These are phyloP conservation scores for Micractinium conductrix DNA, from an alignment of 139 green algal species.

Conservation along the genomic window DNA sequence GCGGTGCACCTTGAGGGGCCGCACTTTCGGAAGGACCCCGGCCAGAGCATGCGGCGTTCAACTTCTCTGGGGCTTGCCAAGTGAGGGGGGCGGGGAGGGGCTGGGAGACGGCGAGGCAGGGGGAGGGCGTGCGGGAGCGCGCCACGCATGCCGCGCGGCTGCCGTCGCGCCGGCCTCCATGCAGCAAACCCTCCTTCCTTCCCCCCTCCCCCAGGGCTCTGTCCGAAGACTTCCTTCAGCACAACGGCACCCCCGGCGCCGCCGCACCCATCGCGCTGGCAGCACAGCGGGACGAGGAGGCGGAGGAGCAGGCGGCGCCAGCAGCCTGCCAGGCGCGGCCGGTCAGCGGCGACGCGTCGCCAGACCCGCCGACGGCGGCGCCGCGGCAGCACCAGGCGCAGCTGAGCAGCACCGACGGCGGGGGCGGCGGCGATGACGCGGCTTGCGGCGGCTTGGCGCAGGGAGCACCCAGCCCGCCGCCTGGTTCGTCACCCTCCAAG, in stretches of 20 bases:
- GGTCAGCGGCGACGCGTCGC: neutral
- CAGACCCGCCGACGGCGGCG: neutral
- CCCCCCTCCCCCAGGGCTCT: conserved; percentile 23
- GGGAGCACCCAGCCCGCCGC: neutral
- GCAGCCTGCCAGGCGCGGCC: neutral
- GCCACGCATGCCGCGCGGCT: too few relatives aligned
- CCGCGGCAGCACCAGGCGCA: neutral
- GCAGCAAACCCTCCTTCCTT: neutral
- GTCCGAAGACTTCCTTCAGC: conserved; percentile 30
- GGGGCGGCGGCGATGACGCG: neutral
- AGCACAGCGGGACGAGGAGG: neutral
- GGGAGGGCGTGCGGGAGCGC: too few relatives aligned
- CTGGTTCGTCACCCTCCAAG: neutral
- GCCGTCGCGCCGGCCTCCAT: neutral
- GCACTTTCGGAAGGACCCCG: neutral
- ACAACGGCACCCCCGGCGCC: conserved; percentile 25
- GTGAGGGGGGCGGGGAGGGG: neutral
- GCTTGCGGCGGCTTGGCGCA: neutral
- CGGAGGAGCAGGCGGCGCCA: neutral
- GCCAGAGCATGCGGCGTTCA: conserved; percentile 35
- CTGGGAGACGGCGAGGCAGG: too few relatives aligned
- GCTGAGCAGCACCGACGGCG: neutral
- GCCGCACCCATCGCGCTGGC: neutral
- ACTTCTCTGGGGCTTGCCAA: conserved; percentile 47
- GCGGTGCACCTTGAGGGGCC: neutral